Evolutionary conservation across 805 yeast genomes (phyloP).

Genomic region (Suhomyces sp.): DNA sequence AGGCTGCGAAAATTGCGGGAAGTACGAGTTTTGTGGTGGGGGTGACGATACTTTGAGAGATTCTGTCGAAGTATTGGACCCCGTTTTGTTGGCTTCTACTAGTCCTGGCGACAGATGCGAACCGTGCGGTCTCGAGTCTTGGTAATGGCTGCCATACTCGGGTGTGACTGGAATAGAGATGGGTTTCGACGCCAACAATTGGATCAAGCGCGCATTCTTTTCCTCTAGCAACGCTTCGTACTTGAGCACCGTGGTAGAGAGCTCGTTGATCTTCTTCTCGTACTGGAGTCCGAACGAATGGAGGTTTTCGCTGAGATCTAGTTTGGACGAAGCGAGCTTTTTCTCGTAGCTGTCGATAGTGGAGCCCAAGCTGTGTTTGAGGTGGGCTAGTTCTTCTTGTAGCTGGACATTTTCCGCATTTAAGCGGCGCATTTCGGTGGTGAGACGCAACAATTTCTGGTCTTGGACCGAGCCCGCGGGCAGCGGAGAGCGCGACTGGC

Average conservation of each 20-base stretch:
- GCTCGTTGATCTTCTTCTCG: slow-evolving; percentile 36
- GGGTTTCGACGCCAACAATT: slow-evolving; percentile 35
- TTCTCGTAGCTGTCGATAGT: slow-evolving; percentile 19
- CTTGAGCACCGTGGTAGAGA: slow-evolving; percentile 24
- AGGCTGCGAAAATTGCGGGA: slow-evolving; percentile 1
- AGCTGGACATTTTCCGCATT: slow-evolving; percentile 19
- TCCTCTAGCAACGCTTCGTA: slow-evolving; percentile 38
- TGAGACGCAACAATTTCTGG: slow-evolving; percentile 11
- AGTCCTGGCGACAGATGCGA: neutral
- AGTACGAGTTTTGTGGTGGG: neutral
- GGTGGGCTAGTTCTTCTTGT: slow-evolving; percentile 15
- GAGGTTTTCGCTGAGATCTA: slow-evolving; percentile 26
- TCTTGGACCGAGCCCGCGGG: slow-evolving; percentile 3
- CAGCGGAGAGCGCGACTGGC: neutral
- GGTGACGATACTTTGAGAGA: neutral
- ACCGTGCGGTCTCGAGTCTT: neutral
- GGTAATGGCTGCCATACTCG: neutral
- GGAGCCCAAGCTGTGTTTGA: slow-evolving; percentile 12
- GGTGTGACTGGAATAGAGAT: slow-evolving; percentile 30
- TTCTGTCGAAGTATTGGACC: slow-evolving; percentile 12
- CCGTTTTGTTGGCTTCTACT: neutral
- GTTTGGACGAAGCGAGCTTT: slow-evolving; percentile 19
- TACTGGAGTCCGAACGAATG: slow-evolving; percentile 22
- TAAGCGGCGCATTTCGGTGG: slow-evolving; percentile 15
- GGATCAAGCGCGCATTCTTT: slow-evolving; percentile 32